Evolutionary conservation across 2,329 filamentous ascomycete species (phyloP).

Genomic region (Sclerotinia spermophila): DNA sequence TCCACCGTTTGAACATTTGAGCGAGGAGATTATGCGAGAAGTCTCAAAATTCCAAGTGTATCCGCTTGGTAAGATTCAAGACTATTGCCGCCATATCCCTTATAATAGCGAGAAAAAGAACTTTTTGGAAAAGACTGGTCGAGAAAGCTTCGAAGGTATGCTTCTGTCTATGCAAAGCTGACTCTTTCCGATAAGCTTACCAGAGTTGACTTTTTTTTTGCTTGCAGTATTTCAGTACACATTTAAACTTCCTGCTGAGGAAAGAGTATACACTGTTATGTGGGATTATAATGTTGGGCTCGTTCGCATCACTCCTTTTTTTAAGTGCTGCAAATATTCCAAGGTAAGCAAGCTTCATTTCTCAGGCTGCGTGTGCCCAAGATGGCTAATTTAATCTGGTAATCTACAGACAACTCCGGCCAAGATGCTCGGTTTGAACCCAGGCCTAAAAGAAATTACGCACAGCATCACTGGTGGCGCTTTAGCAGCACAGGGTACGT

Average conservation of each 20-base stretch:
- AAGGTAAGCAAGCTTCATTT: conserved; percentile 58
- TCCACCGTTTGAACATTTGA: conserved; percentile 65
- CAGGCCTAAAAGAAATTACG: conserved; percentile 81
- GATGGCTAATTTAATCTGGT: background rate
- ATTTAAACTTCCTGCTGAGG: conserved; percentile 67
- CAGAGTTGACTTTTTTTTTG: conserved; percentile 24
- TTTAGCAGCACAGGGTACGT: conserved; percentile 78
- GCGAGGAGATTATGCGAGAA: conserved; percentile 52
- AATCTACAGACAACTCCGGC: conserved; percentile 72
- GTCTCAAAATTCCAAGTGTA: conserved; percentile 63
- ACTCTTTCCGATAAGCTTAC: conserved; percentile 12
- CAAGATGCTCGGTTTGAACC: conserved; percentile 75
- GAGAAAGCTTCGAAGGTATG: conserved; percentile 84
- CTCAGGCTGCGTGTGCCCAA: background rate
- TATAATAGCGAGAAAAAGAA: conserved; percentile 94
- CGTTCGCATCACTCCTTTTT: conserved; percentile 90
- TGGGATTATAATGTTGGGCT: conserved; percentile 97
- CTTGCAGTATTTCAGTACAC: conserved; percentile 74
- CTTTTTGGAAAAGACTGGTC: conserved; percentile 79
- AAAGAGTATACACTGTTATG: conserved; percentile 71
- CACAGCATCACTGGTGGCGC: conserved; percentile 94
- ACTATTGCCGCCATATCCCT: conserved; percentile 73
- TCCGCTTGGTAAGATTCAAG: conserved; percentile 59
- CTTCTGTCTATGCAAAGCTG: conserved; percentile 18
- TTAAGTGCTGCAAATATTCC: conserved; percentile 82